A percentile compares a stretch with the other conserved stretches of the same genome.
These are phyloP conservation scores for Starmerella scarabaei DNA, from an alignment of 805 yeast genomes.

Conservation along the genomic window DNA sequence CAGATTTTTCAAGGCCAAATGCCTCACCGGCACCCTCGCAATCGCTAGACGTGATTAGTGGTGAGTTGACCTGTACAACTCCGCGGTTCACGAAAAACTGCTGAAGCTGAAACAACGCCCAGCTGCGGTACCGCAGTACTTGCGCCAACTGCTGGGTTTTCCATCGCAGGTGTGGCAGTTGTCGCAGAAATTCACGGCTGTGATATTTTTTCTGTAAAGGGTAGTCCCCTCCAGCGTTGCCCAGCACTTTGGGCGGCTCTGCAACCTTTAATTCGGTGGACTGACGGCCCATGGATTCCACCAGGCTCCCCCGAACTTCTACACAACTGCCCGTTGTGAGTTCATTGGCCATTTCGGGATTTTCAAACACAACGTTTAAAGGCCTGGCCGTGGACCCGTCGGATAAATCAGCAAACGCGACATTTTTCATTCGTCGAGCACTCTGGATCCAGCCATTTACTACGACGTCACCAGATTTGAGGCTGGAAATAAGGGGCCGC, in stretches of 20 bases:
- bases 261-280: conserved; percentile 37
- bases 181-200: conserved; percentile 51
- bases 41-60: conserved; percentile 75
- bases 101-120: conserved; percentile 41
- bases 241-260: conserved; percentile 36
- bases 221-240: conserved; percentile 48
- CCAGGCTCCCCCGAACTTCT: conserved; percentile 34
- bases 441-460: conserved; percentile 67
- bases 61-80: conserved; percentile 70
- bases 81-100: conserved; percentile 41
- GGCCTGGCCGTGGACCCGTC: conserved; percentile 59
- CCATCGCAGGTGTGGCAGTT: conserved; percentile 66
- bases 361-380: conserved; percentile 40
- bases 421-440: conserved; percentile 56
- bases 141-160: conserved; percentile 54
- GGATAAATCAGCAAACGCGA: conserved; percentile 63
- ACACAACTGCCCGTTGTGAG: conserved; percentile 38
- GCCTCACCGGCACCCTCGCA: conserved; percentile 98
- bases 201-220: conserved; percentile 78
- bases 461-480: too few species aligned
- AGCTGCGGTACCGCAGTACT: conserved; percentile 59
- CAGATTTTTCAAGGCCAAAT: conserved; percentile 41
- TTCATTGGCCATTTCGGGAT: conserved; percentile 19
- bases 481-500: too few species aligned
- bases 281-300: conserved; percentile 38